Evolutionary conservation across 768 basidiomycete species (phyloP).

Genomic region (Lactifluus piperatus): DNA sequence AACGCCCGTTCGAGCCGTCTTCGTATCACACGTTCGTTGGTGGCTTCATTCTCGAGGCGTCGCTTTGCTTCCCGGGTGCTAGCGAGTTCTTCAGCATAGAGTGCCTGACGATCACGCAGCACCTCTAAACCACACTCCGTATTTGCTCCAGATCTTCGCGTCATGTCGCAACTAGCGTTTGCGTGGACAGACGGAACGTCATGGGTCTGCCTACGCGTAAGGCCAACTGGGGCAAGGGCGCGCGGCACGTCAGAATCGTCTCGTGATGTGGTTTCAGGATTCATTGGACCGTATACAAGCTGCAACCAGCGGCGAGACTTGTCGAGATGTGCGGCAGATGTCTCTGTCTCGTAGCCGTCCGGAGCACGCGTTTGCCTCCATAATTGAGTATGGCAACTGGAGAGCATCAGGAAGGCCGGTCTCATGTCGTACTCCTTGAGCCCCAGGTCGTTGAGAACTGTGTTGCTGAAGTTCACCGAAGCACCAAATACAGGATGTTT

Average conservation of each 20-base stretch:
- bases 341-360: conserved; percentile 22
- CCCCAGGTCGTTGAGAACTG: conserved; percentile 36
- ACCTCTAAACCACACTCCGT: conserved; percentile 33
- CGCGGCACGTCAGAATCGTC: not conserved
- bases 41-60: conserved; percentile 34
- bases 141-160: not conserved
- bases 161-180: not conserved
- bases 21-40: conserved; percentile 21
- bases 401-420: conserved; percentile 44
- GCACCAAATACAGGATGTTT: not conserved
- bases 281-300: conserved; percentile 36
- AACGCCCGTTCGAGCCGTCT: conserved; percentile 20
- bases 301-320: conserved; percentile 39
- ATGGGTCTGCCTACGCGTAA: not conserved
- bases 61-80: conserved; percentile 34
- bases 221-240: not conserved
- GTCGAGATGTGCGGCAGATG: conserved; percentile 31
- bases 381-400: conserved; percentile 46
- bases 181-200: not conserved
- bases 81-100: conserved; percentile 26
- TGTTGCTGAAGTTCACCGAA: not conserved
- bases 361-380: conserved; percentile 26
- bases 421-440: conserved; percentile 34
- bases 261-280: conserved; percentile 5
- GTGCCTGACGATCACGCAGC: conserved; percentile 30